phyloP scores from a whole-genome alignment of 148 eudicot species.

The Vaccinium macrocarpon region DNA sequence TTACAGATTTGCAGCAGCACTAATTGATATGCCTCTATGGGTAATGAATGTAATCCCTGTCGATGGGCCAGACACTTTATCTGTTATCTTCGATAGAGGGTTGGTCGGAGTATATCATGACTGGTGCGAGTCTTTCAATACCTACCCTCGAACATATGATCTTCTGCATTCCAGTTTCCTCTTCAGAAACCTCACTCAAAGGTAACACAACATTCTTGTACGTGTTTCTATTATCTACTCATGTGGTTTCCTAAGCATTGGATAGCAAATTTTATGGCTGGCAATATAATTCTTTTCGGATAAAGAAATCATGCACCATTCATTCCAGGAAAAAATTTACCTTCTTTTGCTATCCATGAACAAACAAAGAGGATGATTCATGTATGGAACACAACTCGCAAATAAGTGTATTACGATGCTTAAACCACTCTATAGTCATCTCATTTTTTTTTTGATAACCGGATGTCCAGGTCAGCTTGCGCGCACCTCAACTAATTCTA shows the following conservation, averaged over 20 bases:
- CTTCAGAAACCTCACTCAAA: slow-evolving; percentile 62
- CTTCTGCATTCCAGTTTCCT: slow-evolving; percentile 81
- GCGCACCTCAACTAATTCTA: no score
- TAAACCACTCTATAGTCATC: no score
- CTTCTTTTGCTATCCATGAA: background rate
- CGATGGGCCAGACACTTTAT: slow-evolving; percentile 68
- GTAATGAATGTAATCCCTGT: slow-evolving; percentile 93
- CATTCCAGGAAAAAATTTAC: background rate
- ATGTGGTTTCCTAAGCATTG: background rate
- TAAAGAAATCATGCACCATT: background rate
- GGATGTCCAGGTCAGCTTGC: no score
- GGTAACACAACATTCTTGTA: slow-evolving; percentile 27
- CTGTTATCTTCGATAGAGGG: slow-evolving; percentile 84
- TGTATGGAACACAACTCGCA: no score
- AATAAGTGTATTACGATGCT: no score
- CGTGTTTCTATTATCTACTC: background rate
- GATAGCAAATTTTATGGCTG: background rate
- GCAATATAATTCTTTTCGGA: background rate
- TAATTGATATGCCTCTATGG: slow-evolving; percentile 70
- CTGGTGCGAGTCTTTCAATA: slow-evolving; percentile 96
- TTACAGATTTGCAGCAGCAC: slow-evolving; percentile 84
- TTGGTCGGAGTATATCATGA: slow-evolving; percentile 89
- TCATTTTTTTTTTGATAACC: no score
- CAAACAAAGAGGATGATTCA: background rate
- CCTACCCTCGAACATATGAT: slow-evolving; percentile 90